These are phyloP conservation scores for Jamesozyma lodderae DNA, from an alignment of 805 yeast species.

Conservation along the genomic window DNA sequence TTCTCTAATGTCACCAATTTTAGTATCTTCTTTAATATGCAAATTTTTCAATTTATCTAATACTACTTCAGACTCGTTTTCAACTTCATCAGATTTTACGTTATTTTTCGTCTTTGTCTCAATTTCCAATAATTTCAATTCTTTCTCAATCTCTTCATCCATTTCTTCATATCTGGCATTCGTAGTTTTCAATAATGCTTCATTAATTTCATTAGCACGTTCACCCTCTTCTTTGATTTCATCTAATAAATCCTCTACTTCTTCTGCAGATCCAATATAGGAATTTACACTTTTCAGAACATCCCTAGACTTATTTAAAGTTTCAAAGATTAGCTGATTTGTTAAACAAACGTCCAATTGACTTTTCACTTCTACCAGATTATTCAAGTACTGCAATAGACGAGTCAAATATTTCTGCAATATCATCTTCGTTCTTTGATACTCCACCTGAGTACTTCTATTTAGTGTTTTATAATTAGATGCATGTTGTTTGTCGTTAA, in stretches of 20 bases:
- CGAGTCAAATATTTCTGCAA: slow-evolving; percentile 29
- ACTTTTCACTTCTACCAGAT: slow-evolving; percentile 32
- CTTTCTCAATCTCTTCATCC: slow-evolving; percentile 31
- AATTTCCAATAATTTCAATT: slow-evolving; percentile 10
- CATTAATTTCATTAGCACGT: slow-evolving; percentile 33
- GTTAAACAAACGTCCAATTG: slow-evolving; percentile 38
- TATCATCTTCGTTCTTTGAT: slow-evolving; percentile 30
- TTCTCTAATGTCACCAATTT: too few species aligned
- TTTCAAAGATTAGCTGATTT: slow-evolving; percentile 32
- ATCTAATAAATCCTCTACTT: slow-evolving; percentile 35
- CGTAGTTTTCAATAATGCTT: slow-evolving; percentile 16
- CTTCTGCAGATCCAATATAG: slow-evolving; percentile 37
- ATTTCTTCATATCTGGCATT: slow-evolving; percentile 26
- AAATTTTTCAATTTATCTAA: slow-evolving; percentile 19
- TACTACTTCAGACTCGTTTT: slow-evolving; percentile 9
- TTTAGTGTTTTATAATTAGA: slow-evolving; percentile 19
- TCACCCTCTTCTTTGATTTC: slow-evolving; percentile 32
- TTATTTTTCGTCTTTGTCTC: slow-evolving; percentile 1
- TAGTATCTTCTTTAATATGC: slow-evolving; percentile 7
- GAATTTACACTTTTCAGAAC: slow-evolving; percentile 33
- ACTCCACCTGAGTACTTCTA: slow-evolving; percentile 25
- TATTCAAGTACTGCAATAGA: slow-evolving; percentile 29
- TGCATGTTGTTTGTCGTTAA: slow-evolving; percentile 13
- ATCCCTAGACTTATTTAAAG: slow-evolving; percentile 31
- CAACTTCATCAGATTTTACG: neutral